phyloP scores from a whole-genome alignment of 257 asterid species.

The Nicotiana obtusifolia region DNA sequence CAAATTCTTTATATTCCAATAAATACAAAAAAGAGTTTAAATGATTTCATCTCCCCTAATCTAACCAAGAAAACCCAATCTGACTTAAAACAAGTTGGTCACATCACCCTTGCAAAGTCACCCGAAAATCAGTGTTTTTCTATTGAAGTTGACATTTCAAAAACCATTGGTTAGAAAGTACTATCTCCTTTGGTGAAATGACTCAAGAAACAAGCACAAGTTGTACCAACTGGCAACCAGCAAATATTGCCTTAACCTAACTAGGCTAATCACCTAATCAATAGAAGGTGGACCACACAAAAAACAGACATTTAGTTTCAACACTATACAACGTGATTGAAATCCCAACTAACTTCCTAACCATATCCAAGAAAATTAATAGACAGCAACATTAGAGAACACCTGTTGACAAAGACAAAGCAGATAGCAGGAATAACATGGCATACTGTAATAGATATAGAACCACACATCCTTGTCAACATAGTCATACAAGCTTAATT shows the following conservation, averaged over 20 bases:
- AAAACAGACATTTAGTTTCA: background rate
- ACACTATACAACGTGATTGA: background rate
- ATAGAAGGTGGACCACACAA: background rate
- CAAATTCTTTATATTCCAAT: too few relatives aligned
- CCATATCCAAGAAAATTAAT: background rate
- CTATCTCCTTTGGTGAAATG: background rate
- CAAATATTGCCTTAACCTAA: background rate
- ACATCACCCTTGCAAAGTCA: background rate
- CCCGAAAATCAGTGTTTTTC: background rate
- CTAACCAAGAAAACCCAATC: too few relatives aligned
- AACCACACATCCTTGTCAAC: background rate
- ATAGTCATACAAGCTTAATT: constrained; percentile 10
- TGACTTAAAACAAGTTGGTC: background rate
- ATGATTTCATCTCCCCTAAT: too few relatives aligned
- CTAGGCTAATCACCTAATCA: background rate
- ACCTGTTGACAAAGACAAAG: background rate
- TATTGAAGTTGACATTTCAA: background rate
- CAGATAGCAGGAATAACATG: background rate
- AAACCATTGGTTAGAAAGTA: background rate
- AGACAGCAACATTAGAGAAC: background rate
- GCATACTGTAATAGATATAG: background rate
- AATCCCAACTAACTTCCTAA: background rate
- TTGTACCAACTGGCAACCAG: background rate
- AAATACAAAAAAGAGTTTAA: background rate
- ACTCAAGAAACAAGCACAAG: background rate